Evolutionary conservation across 345 rosid genomes (phyloP).

Genomic region (Pugionium dolabratum): DNA sequence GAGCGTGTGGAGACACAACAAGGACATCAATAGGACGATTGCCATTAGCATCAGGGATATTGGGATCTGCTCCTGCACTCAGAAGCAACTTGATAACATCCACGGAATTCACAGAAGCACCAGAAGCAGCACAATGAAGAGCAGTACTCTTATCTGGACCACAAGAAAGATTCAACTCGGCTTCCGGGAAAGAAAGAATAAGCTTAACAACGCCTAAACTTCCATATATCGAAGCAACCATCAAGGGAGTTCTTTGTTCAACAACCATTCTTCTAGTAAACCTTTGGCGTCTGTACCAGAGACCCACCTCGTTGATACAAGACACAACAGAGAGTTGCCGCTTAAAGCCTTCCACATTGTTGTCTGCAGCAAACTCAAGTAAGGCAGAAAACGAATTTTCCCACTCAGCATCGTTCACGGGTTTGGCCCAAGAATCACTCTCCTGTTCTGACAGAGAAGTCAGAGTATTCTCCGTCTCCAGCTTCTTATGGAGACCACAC

Average conservation of each 20-base stretch:
- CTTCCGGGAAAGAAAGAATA: conserved; percentile 49
- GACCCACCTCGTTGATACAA: conserved; percentile 42
- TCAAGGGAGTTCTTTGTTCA: conserved; percentile 57
- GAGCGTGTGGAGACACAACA: conserved; percentile 50
- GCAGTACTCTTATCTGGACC: conserved; percentile 62
- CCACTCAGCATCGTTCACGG: conserved; percentile 38
- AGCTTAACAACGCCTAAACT: conserved; percentile 52
- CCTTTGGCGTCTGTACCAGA: conserved; percentile 50
- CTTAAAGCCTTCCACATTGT: conserved; percentile 50
- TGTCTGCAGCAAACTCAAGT: conserved; percentile 56
- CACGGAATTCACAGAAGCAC: conserved; percentile 52
- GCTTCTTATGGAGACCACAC: conserved; percentile 42
- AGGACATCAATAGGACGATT: conserved; percentile 59
- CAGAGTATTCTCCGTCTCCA: conserved; percentile 29
- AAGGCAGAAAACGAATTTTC: conserved; percentile 46
- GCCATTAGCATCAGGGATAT: conserved; percentile 51
- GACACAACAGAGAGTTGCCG: conserved; percentile 39
- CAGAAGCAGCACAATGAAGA: conserved; percentile 76
- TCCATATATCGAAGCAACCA: conserved; percentile 70
- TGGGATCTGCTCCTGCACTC: conserved; percentile 62
- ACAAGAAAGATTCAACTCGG: conserved; percentile 50
- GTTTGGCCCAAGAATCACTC: conserved; percentile 28
- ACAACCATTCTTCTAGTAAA: conserved; percentile 51
- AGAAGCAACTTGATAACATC: conserved; percentile 61
- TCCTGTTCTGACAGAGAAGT: conserved; percentile 31